Evolutionary conservation across 2,329 filamentous ascomycete genomes (phyloP).

Genomic region (Dactylellina cionopaga): DNA sequence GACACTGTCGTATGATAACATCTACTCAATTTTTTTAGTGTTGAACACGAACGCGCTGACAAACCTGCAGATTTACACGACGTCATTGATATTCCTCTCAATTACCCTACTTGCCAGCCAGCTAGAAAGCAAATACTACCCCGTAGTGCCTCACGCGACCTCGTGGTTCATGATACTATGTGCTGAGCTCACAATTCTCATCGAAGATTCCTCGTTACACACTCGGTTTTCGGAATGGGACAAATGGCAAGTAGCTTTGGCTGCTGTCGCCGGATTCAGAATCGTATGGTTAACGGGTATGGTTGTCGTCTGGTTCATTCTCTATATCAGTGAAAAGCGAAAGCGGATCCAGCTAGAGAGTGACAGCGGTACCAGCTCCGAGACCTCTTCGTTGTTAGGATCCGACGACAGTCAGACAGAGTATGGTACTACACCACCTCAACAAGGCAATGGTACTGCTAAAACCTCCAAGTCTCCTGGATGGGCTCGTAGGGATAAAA

Average conservation of each 20-base stretch:
- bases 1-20: constrained; percentile 53
- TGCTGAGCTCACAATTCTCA: constrained; percentile 77
- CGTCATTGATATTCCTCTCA: constrained; percentile 79
- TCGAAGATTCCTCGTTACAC: constrained; percentile 75
- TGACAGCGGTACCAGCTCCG: constrained; percentile 61
- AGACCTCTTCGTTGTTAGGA: constrained; percentile 57
- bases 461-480: constrained; percentile 78
- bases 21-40: constrained; percentile 32
- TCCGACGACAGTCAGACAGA: constrained; percentile 55
- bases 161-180: constrained; percentile 80
- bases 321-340: constrained; percentile 51
- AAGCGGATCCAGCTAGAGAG: constrained; percentile 56
- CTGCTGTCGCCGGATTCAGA: constrained; percentile 56
- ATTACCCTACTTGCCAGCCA: constrained; percentile 82
- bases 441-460: constrained; percentile 61
- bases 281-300: constrained; percentile 48
- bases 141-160: constrained; percentile 79
- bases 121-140: constrained; percentile 82
- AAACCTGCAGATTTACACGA: constrained; percentile 55
- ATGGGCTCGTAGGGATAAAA: constrained; percentile 87
- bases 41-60: constrained; percentile 55
- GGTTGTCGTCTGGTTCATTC: constrained; percentile 56
- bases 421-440: constrained; percentile 56
- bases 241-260: constrained; percentile 59
- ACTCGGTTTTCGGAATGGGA: constrained; percentile 59